Conservation (phyloP, 1,284 basidiomycete genomes). For the Pascua guehoae region DNA sequence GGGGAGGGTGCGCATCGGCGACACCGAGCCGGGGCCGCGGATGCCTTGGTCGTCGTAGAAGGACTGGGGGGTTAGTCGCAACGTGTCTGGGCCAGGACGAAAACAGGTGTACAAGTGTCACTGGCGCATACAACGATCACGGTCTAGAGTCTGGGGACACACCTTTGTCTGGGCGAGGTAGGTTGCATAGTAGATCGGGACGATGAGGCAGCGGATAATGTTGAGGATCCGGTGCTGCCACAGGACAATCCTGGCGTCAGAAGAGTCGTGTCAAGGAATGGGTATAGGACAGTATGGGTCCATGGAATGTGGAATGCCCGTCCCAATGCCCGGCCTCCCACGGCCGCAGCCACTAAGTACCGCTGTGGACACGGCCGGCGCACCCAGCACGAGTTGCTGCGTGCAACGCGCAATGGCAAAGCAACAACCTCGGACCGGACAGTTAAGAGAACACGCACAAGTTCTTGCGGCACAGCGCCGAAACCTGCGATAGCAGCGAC, state of each 20-base stretch:
- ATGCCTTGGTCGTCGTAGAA: conserved; percentile 10
- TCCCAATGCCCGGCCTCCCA: too few species aligned
- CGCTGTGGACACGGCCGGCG: too few species aligned
- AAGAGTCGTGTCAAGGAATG: not conserved
- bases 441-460: conserved; percentile 54
- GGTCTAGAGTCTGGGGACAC: too few species aligned
- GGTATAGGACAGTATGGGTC: conserved; percentile 33
- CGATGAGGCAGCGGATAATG: conserved; percentile 61
- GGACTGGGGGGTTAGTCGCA: not conserved
- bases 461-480: conserved; percentile 66
- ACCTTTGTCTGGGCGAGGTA: conserved; percentile 5
- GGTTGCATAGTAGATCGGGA: conserved; percentile 65
- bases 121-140: too few species aligned
- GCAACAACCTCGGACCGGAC: too few species aligned
- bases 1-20: conserved; percentile 55
- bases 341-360: too few species aligned
- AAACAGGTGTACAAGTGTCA: too few species aligned
- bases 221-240: conserved; percentile 55
- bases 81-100: not conserved
- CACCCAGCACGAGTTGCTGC: too few species aligned
- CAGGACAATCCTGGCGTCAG: conserved; percentile 28
- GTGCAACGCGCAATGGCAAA: too few species aligned
- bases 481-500: conserved; percentile 53
- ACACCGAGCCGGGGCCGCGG: conserved; percentile 59
- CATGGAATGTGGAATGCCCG: not conserved